Base-by-base conservation (phyloP, 345 rosid species). In the Cardiospermum halicacabum region DNA sequence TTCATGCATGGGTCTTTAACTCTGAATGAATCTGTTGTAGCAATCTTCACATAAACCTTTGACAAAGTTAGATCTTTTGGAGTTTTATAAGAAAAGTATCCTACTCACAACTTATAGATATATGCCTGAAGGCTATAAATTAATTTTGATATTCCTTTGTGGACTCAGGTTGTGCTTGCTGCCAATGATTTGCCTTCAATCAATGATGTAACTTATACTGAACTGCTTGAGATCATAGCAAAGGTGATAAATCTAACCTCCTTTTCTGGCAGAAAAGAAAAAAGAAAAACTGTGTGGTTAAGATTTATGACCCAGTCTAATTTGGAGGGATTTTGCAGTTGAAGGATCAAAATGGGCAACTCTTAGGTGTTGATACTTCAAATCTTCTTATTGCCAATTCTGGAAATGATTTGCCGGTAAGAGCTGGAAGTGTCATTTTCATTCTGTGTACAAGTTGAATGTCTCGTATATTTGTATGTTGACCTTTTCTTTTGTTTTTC, bases 121-220 rank as follows among this genome's bases (percentile, higher is more conserved):
- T 53, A 53, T 39, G 19, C 37, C 27, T 12, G 2, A 25, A 31
- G 42, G 28, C 24, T 34, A 10, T 48, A 47, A 5, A 5, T 42
- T 55, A 18, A 15, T 54, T 53, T 31, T 57, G 28, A 19, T 47
- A 24, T 19, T 30, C 59, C 22, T 54, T 25, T 50, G 13, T 49
- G 30, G 60, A 10, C 71, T 56, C 83, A 94, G 99, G 97, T 95
- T 67, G 91, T 95, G 47, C 71, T 95, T 84, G 99, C 97, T 65
- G 96, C 99, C 64, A 95, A 95, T 81, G 96, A 89, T 69, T 77
- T 95, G 71, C 99, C 99, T 55, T 95, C 99, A 37, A 91, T 95
- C 70, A 95, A 95, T 28, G 99, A 95, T 65, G 84, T 95, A 55
- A 95, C 99, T 18, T 91, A 91, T 70, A 75, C 73, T 54, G 99